A percentile compares a stretch with the other conserved stretches of the same genome.
Conservation (phyloP, 768 basidiomycete species). For the Mycena polygramma region DNA sequence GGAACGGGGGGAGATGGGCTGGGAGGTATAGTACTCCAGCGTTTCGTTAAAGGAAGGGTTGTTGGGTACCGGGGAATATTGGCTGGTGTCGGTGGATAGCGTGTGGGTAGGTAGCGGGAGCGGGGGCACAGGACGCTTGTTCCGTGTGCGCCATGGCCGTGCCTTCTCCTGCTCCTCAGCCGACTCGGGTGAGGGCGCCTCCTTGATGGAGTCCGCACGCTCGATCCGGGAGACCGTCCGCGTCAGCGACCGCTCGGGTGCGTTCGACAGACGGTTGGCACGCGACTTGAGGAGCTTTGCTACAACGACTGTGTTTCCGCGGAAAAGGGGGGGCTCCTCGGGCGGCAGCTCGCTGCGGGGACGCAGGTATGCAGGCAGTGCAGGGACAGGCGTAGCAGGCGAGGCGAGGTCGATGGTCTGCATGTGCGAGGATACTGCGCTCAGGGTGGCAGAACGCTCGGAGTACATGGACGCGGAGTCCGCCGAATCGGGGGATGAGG, state of each 20-base stretch:
- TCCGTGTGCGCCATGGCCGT: neutral
- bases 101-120: neutral
- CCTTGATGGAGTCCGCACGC: conserved; percentile 35
- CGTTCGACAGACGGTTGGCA: conserved; percentile 13
- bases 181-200: conserved; percentile 11
- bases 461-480: conserved; percentile 36
- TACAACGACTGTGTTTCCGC: conserved; percentile 31
- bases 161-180: neutral
- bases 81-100: neutral
- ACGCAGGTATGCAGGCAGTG: conserved; percentile 18
- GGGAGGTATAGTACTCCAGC: conserved; percentile 21
- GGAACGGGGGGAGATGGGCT: conserved; percentile 11
- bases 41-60: conserved; percentile 13
- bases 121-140: neutral
- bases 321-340: conserved; percentile 28
- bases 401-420: conserved; percentile 23
- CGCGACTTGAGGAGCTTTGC: conserved; percentile 34
- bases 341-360: conserved; percentile 29
- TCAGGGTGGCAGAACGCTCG: conserved; percentile 18
- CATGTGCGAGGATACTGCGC: conserved; percentile 16
- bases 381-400: conserved; percentile 17
- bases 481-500: conserved; percentile 11
- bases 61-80: too few relatives aligned
- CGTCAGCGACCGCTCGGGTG: conserved; percentile 20
- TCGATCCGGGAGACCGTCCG: conserved; percentile 29